Conservation (phyloP, 2,329 filamentous ascomycete genomes). For the Ascocoryne sarcoides region DNA sequence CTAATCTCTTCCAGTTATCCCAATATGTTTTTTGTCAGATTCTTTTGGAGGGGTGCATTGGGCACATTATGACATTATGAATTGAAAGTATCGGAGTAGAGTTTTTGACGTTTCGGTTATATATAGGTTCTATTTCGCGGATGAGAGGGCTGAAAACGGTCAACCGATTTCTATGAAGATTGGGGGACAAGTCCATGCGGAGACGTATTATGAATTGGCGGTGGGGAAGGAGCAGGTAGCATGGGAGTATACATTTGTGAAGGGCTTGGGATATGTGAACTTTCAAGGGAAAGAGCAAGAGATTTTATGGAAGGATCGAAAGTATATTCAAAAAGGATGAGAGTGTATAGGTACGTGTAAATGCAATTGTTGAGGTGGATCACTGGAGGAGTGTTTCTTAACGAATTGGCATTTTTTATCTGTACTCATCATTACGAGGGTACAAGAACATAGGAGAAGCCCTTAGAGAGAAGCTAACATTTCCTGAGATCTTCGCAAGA, state of each 20-base stretch:
- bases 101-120: too few species aligned
- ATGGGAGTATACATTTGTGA: slow-evolving; percentile 39
- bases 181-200: slow-evolving; percentile 34
- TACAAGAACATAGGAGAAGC: too few species aligned
- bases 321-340: neutral
- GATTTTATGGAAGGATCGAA: neutral
- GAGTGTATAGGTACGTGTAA: too few species aligned
- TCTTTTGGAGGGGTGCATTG: too few species aligned
- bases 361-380: slow-evolving; percentile 1
- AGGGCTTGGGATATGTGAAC: slow-evolving; percentile 22
- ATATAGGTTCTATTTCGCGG: slow-evolving; percentile 44
- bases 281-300: slow-evolving; percentile 9
- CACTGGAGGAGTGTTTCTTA: too few species aligned
- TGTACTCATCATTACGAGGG: too few species aligned
- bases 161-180: slow-evolving; percentile 22
- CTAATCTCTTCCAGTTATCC: neutral
- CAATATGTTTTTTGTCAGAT: too few species aligned
- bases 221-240: slow-evolving; percentile 32
- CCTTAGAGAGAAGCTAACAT: too few species aligned
- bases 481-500: too few species aligned
- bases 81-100: too few species aligned
- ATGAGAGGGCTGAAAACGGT: slow-evolving; percentile 38
- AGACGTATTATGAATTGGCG: slow-evolving; percentile 34
- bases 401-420: too few species aligned
- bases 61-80: too few species aligned